phyloP scores from a whole-genome alignment of 2,329 filamentous ascomycete species.

The Colletotrichum trifolii region DNA sequence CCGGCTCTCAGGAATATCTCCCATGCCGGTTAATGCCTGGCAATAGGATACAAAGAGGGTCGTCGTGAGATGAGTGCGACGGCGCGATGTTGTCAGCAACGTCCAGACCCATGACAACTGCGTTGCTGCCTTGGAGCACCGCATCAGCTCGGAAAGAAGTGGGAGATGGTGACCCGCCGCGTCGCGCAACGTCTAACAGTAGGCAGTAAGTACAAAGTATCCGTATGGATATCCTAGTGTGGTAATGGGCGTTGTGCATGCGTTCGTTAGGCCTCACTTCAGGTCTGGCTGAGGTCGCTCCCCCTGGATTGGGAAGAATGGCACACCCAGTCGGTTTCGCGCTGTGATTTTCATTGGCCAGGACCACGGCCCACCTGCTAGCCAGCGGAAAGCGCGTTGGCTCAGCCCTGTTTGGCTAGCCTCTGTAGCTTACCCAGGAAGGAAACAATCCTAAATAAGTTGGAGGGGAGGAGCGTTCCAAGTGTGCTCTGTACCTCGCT shows the following conservation, averaged over 20 bases:
- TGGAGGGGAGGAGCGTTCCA: slow-evolving; percentile 7
- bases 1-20: not conserved
- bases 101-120: not conserved
- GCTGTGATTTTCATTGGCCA: slow-evolving; percentile 17
- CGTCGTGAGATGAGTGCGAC: slow-evolving; percentile 3
- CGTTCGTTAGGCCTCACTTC: no score
- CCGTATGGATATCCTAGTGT: no score
- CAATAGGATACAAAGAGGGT: slow-evolving; percentile 6
- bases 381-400: slow-evolving; percentile 30
- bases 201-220: no score
- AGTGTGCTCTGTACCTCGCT: not conserved
- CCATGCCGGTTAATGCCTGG: slow-evolving; percentile 11
- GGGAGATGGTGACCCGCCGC: slow-evolving; percentile 14
- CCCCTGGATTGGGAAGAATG: slow-evolving; percentile 24
- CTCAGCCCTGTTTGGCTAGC: slow-evolving; percentile 34
- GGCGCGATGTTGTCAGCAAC: slow-evolving; percentile 1
- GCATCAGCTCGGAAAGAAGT: slow-evolving; percentile 7
- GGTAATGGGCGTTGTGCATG: no score
- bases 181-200: not conserved
- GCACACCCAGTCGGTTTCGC: slow-evolving; percentile 10
- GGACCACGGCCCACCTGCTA: not conserved
- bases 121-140: slow-evolving; percentile 11
- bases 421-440: slow-evolving; percentile 3
- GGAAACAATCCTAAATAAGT: slow-evolving; percentile 8
- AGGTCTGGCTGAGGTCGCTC: not conserved